phyloP scores from a whole-genome alignment of 2,329 filamentous ascomycete genomes.

The Chalaropsis thielavioides region DNA sequence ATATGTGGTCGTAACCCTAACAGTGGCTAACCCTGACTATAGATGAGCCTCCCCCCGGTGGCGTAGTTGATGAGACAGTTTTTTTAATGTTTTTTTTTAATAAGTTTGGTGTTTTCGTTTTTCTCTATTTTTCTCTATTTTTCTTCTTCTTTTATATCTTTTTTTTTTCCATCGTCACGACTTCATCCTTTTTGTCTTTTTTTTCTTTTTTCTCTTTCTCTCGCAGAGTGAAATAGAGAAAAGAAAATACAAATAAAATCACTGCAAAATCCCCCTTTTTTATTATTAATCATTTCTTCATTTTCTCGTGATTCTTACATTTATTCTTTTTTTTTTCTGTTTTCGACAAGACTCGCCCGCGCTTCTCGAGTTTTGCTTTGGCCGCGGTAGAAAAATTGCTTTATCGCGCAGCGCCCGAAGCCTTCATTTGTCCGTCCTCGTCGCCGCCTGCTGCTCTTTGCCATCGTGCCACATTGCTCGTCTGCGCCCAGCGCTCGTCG shows the following conservation, averaged over 20 bases:
- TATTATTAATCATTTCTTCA: too few species aligned
- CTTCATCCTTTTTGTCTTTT: background rate
- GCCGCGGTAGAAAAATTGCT: background rate
- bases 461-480: too few species aligned
- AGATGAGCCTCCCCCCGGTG: background rate
- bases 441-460: background rate
- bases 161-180: background rate
- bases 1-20: background rate
- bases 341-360: too few species aligned
- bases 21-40: background rate
- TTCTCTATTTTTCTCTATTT: background rate
- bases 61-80: background rate
- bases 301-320: background rate
- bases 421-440: background rate
- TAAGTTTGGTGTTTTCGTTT: background rate
- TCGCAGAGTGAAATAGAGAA: background rate
- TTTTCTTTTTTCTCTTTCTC: background rate
- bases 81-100: too few species aligned
- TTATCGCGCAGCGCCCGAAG: background rate
- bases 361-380: too few species aligned
- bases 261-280: too few species aligned
- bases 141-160: background rate
- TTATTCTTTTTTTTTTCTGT: background rate
- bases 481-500: too few species aligned
- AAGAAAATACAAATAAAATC: background rate